Percentiles rank a stretch among this genome's conserved stretches.
phyloP scores from a whole-genome alignment of 768 basidiomycete species.

The Collybiopsis confluens region DNA sequence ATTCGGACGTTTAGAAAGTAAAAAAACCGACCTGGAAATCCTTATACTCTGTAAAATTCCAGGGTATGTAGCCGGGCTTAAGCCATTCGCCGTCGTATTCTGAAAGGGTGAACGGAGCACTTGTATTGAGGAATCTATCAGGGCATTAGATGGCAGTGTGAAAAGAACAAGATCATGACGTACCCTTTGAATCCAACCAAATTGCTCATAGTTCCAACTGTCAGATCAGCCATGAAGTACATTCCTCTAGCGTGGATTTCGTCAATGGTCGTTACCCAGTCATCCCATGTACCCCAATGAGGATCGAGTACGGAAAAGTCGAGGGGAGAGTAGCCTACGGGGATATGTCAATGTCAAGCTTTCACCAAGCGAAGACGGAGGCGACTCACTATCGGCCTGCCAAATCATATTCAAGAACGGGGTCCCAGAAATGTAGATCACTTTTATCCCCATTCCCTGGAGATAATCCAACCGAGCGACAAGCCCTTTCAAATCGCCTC shows the following conservation, averaged over 20 bases:
- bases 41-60: slow-evolving; percentile 80
- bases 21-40: slow-evolving; percentile 62
- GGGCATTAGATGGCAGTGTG: neutral
- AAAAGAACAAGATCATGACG: slow-evolving; percentile 16
- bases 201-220: slow-evolving; percentile 89
- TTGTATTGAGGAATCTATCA: slow-evolving; percentile 67
- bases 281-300: slow-evolving; percentile 81
- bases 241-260: slow-evolving; percentile 76
- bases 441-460: slow-evolving; percentile 79
- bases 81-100: slow-evolving; percentile 80
- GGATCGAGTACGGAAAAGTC: slow-evolving; percentile 90
- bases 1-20: slow-evolving; percentile 1
- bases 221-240: slow-evolving; percentile 93
- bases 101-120: slow-evolving; percentile 71
- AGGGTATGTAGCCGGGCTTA: slow-evolving; percentile 68
- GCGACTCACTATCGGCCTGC: slow-evolving; percentile 83
- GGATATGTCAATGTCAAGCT: slow-evolving; percentile 7
- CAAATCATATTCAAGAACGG: slow-evolving; percentile 92
- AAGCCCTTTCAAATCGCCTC: slow-evolving; percentile 85
- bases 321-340: slow-evolving; percentile 83
- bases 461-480: slow-evolving; percentile 78
- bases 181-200: slow-evolving; percentile 82
- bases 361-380: slow-evolving; percentile 5
- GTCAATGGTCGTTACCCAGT: slow-evolving; percentile 76
- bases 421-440: slow-evolving; percentile 90